A percentile compares a stretch with the other conserved stretches of the same genome.
Conservation (phyloP, 1,284 basidiomycete genomes). For the Cryptococcus sp. region DNA sequence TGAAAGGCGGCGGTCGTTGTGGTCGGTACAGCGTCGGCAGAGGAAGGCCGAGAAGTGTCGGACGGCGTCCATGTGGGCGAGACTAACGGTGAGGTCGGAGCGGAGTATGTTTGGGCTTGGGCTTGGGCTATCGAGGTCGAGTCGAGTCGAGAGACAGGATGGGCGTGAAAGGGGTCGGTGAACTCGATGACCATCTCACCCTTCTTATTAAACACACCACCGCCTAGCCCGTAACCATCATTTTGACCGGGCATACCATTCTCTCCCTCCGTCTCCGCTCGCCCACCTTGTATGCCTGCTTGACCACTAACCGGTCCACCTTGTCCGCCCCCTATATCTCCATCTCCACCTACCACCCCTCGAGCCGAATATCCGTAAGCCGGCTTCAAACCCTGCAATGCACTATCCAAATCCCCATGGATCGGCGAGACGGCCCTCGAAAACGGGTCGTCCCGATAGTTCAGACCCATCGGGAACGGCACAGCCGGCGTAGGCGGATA, state of each 20-base stretch:
- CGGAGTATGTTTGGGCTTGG: background rate
- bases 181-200: too few species aligned
- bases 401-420: slow-evolving; percentile 2
- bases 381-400: background rate
- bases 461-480: slow-evolving; percentile 17
- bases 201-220: too few species aligned
- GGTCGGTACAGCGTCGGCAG: background rate
- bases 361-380: too few species aligned
- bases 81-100: background rate
- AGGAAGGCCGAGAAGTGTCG: background rate
- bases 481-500: slow-evolving; percentile 15
- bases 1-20: too few species aligned
- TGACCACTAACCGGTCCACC: too few species aligned
- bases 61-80: background rate
- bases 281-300: too few species aligned
- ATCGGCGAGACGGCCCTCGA: slow-evolving; percentile 32
- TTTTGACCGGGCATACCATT: too few species aligned
- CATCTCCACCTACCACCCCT: too few species aligned
- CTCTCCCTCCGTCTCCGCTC: too few species aligned
- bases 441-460: slow-evolving; percentile 22
- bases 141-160: background rate
- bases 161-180: background rate
- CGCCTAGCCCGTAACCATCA: too few species aligned
- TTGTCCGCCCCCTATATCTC: too few species aligned
- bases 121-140: too few species aligned